Evolutionary conservation across 2,329 filamentous ascomycete genomes (phyloP).

Genomic region (Aspergillus hortae): DNA sequence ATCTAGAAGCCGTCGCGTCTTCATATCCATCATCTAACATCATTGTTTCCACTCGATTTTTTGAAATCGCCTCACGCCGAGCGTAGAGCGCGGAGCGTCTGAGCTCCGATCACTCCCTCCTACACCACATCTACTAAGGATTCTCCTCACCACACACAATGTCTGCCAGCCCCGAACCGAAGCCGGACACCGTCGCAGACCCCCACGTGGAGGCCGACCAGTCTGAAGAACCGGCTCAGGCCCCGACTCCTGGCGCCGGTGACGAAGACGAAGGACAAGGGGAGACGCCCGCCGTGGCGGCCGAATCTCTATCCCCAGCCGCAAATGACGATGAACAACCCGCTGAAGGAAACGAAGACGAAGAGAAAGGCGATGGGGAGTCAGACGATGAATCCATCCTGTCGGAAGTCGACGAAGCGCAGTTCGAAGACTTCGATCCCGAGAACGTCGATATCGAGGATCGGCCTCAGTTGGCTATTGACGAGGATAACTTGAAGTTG

Average conservation of each 20-base stretch:
- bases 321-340: slow-evolving; percentile 16
- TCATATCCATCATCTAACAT: background rate
- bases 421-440: slow-evolving; percentile 63
- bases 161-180: slow-evolving; percentile 38
- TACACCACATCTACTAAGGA: background rate
- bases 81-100: slow-evolving; percentile 4
- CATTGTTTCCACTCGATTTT: background rate
- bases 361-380: slow-evolving; percentile 39
- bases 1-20: slow-evolving; percentile 1
- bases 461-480: slow-evolving; percentile 55
- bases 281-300: slow-evolving; percentile 3
- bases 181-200: slow-evolving; percentile 18
- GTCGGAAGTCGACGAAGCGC: slow-evolving; percentile 62
- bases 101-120: background rate
- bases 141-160: slow-evolving; percentile 19
- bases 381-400: slow-evolving; percentile 61
- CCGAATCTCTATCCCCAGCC: background rate
- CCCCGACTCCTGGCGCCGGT: slow-evolving; percentile 25
- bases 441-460: slow-evolving; percentile 60
- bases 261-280: slow-evolving; percentile 10
- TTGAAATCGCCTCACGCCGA: background rate
- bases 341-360: slow-evolving; percentile 17
- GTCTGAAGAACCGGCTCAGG: slow-evolving; percentile 21
- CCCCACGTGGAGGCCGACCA: slow-evolving; percentile 15
- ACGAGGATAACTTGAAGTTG: slow-evolving; percentile 58